Evolutionary conservation across 2,329 filamentous ascomycete species (phyloP).

Genomic region (Ploettnerulaceae sp.): DNA sequence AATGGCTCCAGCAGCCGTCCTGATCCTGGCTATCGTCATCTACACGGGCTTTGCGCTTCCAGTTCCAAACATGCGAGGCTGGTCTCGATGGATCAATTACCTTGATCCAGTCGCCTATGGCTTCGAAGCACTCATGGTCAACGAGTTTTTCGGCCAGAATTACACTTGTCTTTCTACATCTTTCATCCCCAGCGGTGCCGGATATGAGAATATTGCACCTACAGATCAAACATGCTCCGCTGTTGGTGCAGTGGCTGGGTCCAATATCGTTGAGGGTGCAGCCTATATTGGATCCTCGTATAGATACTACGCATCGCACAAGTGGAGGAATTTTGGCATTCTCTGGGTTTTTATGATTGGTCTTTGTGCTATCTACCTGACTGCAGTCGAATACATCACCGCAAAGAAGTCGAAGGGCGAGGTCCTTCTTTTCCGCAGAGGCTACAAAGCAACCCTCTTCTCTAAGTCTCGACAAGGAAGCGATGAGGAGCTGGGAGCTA

Average conservation of each 20-base stretch:
- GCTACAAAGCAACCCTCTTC: slow-evolving; percentile 43
- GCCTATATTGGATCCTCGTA: slow-evolving; percentile 51
- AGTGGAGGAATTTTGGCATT: slow-evolving; percentile 70
- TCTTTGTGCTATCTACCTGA: slow-evolving; percentile 57
- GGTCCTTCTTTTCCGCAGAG: slow-evolving; percentile 68
- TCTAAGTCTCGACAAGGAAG: slow-evolving; percentile 3
- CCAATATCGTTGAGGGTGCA: slow-evolving; percentile 49
- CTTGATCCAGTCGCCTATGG: slow-evolving; percentile 58
- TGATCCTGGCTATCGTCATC: slow-evolving; percentile 35
- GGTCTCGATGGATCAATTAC: slow-evolving; percentile 81
- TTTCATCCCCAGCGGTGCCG: slow-evolving; percentile 25
- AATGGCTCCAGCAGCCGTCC: slow-evolving; percentile 53
- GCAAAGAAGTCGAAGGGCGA: slow-evolving; percentile 73
- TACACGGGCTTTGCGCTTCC: slow-evolving; percentile 41
- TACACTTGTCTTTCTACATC: slow-evolving; percentile 20
- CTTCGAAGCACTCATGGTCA: slow-evolving; percentile 77
- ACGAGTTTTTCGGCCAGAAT: slow-evolving; percentile 58
- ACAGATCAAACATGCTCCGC: slow-evolving; percentile 47
- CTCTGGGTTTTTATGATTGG: slow-evolving; percentile 60
- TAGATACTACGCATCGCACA: slow-evolving; percentile 52
- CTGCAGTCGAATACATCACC: slow-evolving; percentile 55
- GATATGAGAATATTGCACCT: slow-evolving; percentile 15
- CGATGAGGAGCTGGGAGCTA: slow-evolving; percentile 18
- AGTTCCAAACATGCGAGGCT: slow-evolving; percentile 60
- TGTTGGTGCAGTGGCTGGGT: slow-evolving; percentile 53